These are phyloP conservation scores for Trichocladium uniseriatum DNA, from an alignment of 495 filamentous ascomycete species.

Conservation along the genomic window DNA sequence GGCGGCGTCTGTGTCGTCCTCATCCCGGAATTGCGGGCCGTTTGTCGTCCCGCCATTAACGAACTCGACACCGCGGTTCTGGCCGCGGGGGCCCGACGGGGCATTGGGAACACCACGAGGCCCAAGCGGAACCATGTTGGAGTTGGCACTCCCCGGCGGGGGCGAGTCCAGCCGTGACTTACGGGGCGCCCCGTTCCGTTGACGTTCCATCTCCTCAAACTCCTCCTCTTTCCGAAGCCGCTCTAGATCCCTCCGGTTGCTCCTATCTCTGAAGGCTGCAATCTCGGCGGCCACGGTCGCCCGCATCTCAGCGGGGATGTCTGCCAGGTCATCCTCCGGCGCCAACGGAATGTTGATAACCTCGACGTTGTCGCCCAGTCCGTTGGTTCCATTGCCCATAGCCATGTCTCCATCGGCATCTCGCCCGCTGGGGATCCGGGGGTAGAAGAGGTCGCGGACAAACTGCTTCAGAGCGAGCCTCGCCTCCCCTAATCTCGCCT, in stretches of 20 bases:
- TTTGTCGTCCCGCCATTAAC: conserved; percentile 70
- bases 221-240: conserved; percentile 82
- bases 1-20: conserved; percentile 80
- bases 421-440: conserved; percentile 42
- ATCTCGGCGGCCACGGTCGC: conserved; percentile 94
- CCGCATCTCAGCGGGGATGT: conserved; percentile 95
- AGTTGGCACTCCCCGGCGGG: conserved; percentile 51
- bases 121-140: conserved; percentile 61
- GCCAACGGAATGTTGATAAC: conserved; percentile 86
- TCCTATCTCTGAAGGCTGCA: conserved; percentile 83
- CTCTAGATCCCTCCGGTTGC: conserved; percentile 78
- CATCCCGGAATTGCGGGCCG: conserved; percentile 51
- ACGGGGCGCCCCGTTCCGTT: conserved; percentile 54
- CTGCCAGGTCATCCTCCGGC: conserved; percentile 86
- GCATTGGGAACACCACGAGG: conserved; percentile 70
- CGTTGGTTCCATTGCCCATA: conserved; percentile 58
- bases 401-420: conserved; percentile 53
- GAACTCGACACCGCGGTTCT: conserved; percentile 57
- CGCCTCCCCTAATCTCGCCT: conserved; percentile 60
- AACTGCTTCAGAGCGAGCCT: conserved; percentile 52
- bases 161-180: conserved; percentile 63
- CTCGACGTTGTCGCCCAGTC: conserved; percentile 55
- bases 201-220: conserved; percentile 76
- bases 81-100: conserved; percentile 68
- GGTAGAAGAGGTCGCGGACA: conserved; percentile 64